Evolutionary conservation across 495 filamentous ascomycete species (phyloP), one percentile per base, ranked within the genome.

Genomic region (Tetracladium marchalianum): DNA sequence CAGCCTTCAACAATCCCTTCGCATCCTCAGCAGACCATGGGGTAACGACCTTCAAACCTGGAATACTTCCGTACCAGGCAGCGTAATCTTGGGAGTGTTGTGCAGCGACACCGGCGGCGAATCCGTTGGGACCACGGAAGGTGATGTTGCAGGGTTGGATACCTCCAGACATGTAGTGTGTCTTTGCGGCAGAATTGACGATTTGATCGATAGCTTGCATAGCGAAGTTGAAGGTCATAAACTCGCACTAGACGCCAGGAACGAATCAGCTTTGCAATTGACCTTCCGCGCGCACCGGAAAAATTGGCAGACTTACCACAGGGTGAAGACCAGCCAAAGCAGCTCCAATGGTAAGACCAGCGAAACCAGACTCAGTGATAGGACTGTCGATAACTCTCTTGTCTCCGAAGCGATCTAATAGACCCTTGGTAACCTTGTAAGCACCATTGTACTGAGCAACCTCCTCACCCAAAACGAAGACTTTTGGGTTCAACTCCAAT

Each of bases 201-300:
- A 98, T 88, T 65, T 98, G 92, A 68, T 98, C 92, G 67, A 98
- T 98, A 54, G 92, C 84, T 73, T 98, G 92, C 92, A 98, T 98
- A 66, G 92, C 92, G 65, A 98, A 98, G 77, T 98, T 98, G 85
- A 95, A 98, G 56, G 92, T 98, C 92, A 98, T 98, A 79, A 98
- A 98, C 70, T 95, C 89, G 77, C 87, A 94, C 87, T 94, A 62
- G 6, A 47, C 39, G 41, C n/a, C 7, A 27, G 22, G 22, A 41
- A 19, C 39, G n/a, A 11, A 5, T 44, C 17, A 38, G 19, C 43
- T 50, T 43, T 31, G 35, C 15, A 41, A 33, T 15, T 15, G 31
- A 27, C 40, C 18, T 44, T 34, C 37, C 40, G 13, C 33, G 9
- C 22, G 22, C 22, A 27, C 22, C 22, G 9, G 16, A 43, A 12